phyloP scores from a whole-genome alignment of 768 basidiomycete species.

The Pilatotrama ljubarskyi region DNA sequence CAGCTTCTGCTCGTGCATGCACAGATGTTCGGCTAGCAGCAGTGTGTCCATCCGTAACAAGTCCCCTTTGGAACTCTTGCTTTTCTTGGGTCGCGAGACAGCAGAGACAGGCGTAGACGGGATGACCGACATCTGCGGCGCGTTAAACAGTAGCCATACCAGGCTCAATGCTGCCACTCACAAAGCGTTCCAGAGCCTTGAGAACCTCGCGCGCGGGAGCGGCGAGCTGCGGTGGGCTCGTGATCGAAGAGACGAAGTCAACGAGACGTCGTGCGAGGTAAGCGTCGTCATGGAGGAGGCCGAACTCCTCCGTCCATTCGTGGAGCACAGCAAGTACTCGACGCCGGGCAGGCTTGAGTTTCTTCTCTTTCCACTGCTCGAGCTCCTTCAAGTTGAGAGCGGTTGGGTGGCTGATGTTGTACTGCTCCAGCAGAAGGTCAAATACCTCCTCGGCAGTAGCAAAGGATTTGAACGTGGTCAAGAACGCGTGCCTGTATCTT shows the following conservation, averaged over 20 bases:
- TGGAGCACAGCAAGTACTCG: conserved; percentile 57
- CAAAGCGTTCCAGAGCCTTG: conserved; percentile 54
- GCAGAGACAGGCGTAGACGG: conserved; percentile 20
- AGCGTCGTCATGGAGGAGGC: conserved; percentile 64
- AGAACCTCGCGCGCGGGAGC: conserved; percentile 50
- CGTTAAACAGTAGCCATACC: background rate
- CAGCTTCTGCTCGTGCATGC: conserved; percentile 67
- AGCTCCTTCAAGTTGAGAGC: conserved; percentile 42
- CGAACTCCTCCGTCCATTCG: conserved; percentile 63
- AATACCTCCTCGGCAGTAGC: conserved; percentile 68
- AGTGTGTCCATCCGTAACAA: conserved; percentile 64
- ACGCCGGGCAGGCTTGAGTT: conserved; percentile 62
- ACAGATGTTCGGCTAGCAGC: conserved; percentile 78
- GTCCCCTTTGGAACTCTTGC: conserved; percentile 57
- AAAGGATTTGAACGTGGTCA: conserved; percentile 84
- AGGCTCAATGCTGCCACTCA: conserved; percentile 35
- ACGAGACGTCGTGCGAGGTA: conserved; percentile 57
- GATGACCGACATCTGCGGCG: conserved; percentile 19
- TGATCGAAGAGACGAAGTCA: conserved; percentile 49
- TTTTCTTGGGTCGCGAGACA: conserved; percentile 36
- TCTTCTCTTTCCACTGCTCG: conserved; percentile 65
- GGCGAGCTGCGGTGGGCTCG: conserved; percentile 41
- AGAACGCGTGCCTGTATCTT: conserved; percentile 61
- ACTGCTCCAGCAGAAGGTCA: conserved; percentile 65
- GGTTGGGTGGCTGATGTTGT: conserved; percentile 35